phyloP scores from a whole-genome alignment of 31 red algal genomes.

The Asparagopsis taxiformis region DNA sequence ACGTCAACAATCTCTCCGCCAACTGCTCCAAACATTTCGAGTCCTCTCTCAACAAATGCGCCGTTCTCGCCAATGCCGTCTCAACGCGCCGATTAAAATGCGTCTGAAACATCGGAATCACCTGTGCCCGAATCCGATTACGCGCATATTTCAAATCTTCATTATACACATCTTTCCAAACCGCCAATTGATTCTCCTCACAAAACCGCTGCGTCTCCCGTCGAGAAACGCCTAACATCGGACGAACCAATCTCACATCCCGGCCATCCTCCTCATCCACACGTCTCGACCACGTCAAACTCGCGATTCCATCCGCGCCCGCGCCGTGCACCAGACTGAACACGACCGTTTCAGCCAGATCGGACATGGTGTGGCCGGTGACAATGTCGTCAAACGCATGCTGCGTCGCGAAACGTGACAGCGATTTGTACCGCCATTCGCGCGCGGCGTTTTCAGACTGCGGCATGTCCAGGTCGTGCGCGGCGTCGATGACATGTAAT shows the following conservation, averaged over 20 bases:
- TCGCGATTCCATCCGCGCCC: conserved; percentile 49
- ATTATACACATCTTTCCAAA: conserved; percentile 71
- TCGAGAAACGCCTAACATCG: conserved; percentile 53
- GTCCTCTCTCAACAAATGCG: conserved; percentile 58
- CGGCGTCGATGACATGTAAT: conserved; percentile 30
- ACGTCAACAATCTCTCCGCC: conserved; percentile 17
- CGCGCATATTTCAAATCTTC: conserved; percentile 40
- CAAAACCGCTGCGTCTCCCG: conserved; percentile 59
- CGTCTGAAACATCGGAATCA: conserved; percentile 37
- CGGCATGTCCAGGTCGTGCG: conserved; percentile 6
- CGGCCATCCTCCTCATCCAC: no score
- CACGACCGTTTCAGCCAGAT: conserved; percentile 94
- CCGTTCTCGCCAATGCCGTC: conserved; percentile 29
- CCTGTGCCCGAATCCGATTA: conserved; percentile 30
- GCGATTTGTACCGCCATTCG: conserved; percentile 62
- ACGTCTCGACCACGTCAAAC: conserved; percentile 29
- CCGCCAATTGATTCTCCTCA: conserved; percentile 33
- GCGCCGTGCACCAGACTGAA: conserved; percentile 81
- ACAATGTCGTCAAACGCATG: conserved; percentile 42
- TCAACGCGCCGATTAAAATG: conserved; percentile 30
- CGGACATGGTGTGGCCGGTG: conserved; percentile 88
- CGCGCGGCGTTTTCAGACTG: conserved; percentile 58
- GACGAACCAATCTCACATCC: conserved; percentile 52
- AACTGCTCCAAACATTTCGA: conserved; percentile 11
- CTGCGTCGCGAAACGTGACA: conserved; percentile 29